phyloP scores from a whole-genome alignment of 2,329 filamentous ascomycete genomes.

The Cordyceps javanica region DNA sequence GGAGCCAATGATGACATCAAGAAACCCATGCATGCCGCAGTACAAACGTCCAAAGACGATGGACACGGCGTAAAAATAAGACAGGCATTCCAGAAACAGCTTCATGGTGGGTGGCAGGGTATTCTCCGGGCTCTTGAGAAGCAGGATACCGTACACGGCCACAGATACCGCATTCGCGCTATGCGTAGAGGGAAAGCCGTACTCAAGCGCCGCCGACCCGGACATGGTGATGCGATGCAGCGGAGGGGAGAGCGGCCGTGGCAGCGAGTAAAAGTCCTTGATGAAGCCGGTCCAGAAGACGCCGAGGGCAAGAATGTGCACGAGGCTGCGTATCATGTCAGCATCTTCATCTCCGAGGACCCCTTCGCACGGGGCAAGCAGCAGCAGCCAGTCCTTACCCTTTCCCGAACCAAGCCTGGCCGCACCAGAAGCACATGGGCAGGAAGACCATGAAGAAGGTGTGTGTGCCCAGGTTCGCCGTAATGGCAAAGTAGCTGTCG shows the following conservation, averaged over 20 bases:
- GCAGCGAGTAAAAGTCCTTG: conserved; percentile 90
- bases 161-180: conserved; percentile 96
- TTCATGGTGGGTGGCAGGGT: conserved; percentile 53
- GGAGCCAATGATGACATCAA: conserved; percentile 81
- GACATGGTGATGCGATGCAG: conserved; percentile 96
- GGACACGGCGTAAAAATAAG: conserved; percentile 80
- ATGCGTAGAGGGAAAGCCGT: conserved; percentile 95
- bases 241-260: conserved; percentile 84
- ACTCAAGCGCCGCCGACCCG: conserved; percentile 87
- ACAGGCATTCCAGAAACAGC: conserved; percentile 57
- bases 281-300: conserved; percentile 88
- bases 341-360: neutral
- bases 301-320: conserved; percentile 71
- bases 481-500: conserved; percentile 95
- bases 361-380: neutral
- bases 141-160: conserved; percentile 72
- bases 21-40: conserved; percentile 97
- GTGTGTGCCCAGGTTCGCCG: conserved; percentile 92
- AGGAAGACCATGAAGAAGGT: conserved; percentile 98
- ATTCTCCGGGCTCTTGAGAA: conserved; percentile 60
- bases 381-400: conserved; percentile 54
- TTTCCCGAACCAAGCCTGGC: conserved; percentile 76
- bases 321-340: conserved; percentile 39
- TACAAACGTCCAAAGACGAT: conserved; percentile 90
- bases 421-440: conserved; percentile 95